phyloP scores from a whole-genome alignment of 2,329 filamentous ascomycete genomes.

The Aspergillus hortae region DNA sequence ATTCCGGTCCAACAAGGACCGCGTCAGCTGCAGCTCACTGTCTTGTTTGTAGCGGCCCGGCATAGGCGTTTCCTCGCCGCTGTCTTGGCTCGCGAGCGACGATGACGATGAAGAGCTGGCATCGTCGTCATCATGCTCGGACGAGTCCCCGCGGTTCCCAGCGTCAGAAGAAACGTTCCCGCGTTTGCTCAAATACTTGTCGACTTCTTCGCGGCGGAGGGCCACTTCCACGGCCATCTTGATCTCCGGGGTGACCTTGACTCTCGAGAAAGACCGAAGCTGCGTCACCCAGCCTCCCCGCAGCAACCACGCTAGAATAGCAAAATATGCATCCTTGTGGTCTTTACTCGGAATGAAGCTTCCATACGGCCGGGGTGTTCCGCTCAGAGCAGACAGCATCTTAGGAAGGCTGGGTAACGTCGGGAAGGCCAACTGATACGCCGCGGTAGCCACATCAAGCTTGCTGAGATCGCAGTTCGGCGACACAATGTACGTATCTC shows the following conservation, averaged over 20 bases:
- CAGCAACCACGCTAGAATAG: conserved; percentile 90
- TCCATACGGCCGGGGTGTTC: conserved; percentile 77
- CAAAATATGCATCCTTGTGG: conserved; percentile 81
- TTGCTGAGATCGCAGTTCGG: conserved; percentile 78
- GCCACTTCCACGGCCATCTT: conserved; percentile 74
- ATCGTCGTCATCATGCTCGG: conserved; percentile 22
- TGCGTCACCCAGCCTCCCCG: conserved; percentile 92
- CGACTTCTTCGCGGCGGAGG: conserved; percentile 62
- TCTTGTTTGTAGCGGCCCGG: conserved; percentile 26
- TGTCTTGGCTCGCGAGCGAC: conserved; percentile 36
- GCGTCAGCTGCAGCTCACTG: conserved; percentile 25
- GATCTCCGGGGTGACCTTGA: conserved; percentile 78
- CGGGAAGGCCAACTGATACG: conserved; percentile 77
- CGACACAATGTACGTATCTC: conserved; percentile 87
- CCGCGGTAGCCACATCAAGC: conserved; percentile 64
- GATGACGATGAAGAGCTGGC: conserved; percentile 37
- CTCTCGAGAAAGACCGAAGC: conserved; percentile 84
- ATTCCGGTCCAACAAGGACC: conserved; percentile 32
- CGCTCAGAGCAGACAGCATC: conserved; percentile 80
- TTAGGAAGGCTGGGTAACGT: conserved; percentile 78
- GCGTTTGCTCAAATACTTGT: conserved; percentile 33
- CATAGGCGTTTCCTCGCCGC: conserved; percentile 36
- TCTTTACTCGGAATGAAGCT: conserved; percentile 80
- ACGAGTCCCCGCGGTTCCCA: background rate
- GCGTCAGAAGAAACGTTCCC: conserved; percentile 22